These are phyloP conservation scores for Exophiala phaeomuriformis DNA, from an alignment of 2,329 filamentous ascomycete species.

Conservation along the genomic window DNA sequence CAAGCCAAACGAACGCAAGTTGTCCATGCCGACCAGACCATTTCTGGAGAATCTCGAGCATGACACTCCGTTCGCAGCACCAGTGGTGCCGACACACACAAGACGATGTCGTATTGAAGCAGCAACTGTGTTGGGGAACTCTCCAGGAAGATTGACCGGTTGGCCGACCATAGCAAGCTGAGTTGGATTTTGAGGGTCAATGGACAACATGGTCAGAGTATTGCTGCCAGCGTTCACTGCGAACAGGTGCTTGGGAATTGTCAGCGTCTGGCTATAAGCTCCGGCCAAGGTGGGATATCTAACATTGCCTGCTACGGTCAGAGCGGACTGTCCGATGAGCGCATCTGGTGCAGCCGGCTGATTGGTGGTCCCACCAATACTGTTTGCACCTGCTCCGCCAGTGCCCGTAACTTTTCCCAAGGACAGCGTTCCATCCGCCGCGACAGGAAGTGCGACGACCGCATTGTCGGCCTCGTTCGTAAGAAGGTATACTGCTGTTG, in stretches of 20 bases:
- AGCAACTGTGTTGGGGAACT: conserved; percentile 37
- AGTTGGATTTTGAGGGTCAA: conserved; percentile 30
- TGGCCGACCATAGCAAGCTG: conserved; percentile 31
- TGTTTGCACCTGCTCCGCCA: conserved; percentile 42
- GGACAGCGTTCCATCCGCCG: conserved; percentile 42
- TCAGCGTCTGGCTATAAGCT: no score
- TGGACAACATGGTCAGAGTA: conserved; percentile 35
- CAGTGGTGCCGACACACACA: conserved; percentile 36
- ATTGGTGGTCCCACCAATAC: conserved; percentile 35
- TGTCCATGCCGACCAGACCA: conserved; percentile 33
- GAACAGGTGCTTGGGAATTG: conserved; percentile 22
- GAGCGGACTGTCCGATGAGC: conserved; percentile 45
- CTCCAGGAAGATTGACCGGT: conserved; percentile 32
- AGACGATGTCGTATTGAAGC: conserved; percentile 33
- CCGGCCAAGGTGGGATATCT: no score
- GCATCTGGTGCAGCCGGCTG: conserved; percentile 44
- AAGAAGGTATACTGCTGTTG: conserved; percentile 47
- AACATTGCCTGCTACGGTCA: conserved; percentile 47
- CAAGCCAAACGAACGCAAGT: conserved; percentile 40
- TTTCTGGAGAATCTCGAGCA: conserved; percentile 31
- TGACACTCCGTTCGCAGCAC: conserved; percentile 33
- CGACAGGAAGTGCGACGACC: conserved; percentile 46
- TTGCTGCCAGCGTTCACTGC: conserved; percentile 36
- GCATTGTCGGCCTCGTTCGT: conserved; percentile 48
- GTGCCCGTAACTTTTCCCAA: conserved; percentile 40